Percentiles rank a stretch among this genome's conserved stretches.
These are phyloP conservation scores for Vigna unguiculata DNA, from an alignment of 306 rosid genomes.

Conservation along the genomic window DNA sequence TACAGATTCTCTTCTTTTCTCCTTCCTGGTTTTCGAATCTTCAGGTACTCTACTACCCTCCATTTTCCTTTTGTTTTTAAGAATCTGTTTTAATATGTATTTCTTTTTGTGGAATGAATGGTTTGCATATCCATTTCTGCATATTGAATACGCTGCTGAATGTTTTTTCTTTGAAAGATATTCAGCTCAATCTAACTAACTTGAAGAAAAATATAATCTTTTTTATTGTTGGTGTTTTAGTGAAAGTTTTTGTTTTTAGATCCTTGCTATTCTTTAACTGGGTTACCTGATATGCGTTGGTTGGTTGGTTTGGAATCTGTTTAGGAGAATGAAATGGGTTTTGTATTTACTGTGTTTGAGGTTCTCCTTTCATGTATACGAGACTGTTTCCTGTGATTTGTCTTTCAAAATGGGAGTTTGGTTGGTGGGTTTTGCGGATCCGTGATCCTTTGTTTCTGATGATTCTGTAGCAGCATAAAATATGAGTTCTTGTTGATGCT, in stretches of 20 bases:
- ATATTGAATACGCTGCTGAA: constrained; percentile 23
- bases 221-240: constrained; percentile 24
- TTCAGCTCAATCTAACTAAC: background rate
- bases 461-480: background rate
- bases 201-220: background rate
- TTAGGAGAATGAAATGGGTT: constrained; percentile 39
- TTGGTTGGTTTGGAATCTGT: constrained; percentile 30
- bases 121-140: background rate
- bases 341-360: constrained; percentile 35
- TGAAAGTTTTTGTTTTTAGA: background rate
- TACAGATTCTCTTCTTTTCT: constrained; percentile 27
- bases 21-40: constrained; percentile 46
- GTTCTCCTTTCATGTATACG: constrained; percentile 17
- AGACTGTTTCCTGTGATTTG: constrained; percentile 1
- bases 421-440: constrained; percentile 45
- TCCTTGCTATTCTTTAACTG: constrained; percentile 13
- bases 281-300: constrained; percentile 6
- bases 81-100: background rate
- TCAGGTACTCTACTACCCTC: constrained; percentile 51
- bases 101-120: background rate
- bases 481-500: constrained; percentile 6
- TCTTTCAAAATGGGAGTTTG: constrained; percentile 21
- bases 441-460: constrained; percentile 13
- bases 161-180: constrained; percentile 23
- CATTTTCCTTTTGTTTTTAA: background rate